Conservation (phyloP, 148 eudicot species). For the Amaranthus cruentus region DNA sequence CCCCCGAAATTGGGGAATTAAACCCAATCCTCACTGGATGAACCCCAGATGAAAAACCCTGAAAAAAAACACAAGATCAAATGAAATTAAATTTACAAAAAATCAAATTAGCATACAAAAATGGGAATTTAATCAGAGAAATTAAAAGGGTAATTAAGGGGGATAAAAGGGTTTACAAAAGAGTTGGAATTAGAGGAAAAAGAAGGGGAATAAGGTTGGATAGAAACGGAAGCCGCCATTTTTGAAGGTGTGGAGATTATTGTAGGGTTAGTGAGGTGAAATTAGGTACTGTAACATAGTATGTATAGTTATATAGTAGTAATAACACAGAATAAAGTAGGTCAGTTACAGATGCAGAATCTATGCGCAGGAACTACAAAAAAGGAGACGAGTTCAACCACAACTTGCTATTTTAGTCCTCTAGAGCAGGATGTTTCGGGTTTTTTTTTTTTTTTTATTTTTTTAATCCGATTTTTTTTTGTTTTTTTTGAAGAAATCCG, state of each 20-base stretch:
- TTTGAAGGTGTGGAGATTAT: neutral
- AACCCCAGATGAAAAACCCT: constrained; percentile 38
- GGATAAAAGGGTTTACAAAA: constrained; percentile 21
- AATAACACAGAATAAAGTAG: too few relatives aligned
- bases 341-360: too few relatives aligned
- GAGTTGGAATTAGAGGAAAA: constrained; percentile 24
- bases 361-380: too few relatives aligned
- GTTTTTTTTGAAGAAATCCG: too few relatives aligned
- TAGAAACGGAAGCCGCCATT: constrained; percentile 40
- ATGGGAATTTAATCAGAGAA: neutral
- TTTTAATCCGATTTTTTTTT: too few relatives aligned
- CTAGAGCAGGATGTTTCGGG: too few relatives aligned
- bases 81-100: neutral
- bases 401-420: too few relatives aligned
- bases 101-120: neutral
- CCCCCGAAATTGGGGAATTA: constrained; percentile 18
- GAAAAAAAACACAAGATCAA: neutral
- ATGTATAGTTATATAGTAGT: too few relatives aligned
- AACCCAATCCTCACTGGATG: constrained; percentile 34
- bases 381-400: too few relatives aligned
- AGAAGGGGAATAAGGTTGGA: constrained; percentile 23
- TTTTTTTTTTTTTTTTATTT: too few relatives aligned
- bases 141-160: neutral
- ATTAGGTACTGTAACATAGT: neutral
- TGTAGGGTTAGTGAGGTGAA: neutral